phyloP scores from a whole-genome alignment of 2,329 filamentous ascomycete species.

The Diaporthe destruens region DNA sequence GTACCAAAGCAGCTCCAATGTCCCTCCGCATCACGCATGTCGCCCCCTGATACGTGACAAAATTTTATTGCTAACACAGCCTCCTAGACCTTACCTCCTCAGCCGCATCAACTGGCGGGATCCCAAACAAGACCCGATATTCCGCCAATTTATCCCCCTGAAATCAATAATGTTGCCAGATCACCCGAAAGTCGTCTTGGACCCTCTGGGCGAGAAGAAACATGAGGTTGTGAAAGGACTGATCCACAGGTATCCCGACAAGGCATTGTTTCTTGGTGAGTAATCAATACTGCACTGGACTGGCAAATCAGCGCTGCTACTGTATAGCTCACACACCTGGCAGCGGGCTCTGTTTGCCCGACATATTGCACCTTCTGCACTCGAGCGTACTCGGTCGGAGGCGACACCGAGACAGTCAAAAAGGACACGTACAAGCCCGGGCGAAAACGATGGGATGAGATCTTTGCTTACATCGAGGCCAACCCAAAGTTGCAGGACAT shows the following conservation, averaged over 20 bases:
- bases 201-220: slow-evolving; percentile 69
- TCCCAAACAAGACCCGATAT: slow-evolving; percentile 69
- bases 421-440: slow-evolving; percentile 58
- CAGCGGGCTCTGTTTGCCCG: slow-evolving; percentile 71
- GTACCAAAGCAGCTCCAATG: slow-evolving; percentile 69
- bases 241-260: slow-evolving; percentile 74
- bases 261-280: slow-evolving; percentile 71
- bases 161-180: slow-evolving; percentile 65
- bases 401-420: slow-evolving; percentile 63
- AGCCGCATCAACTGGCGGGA: slow-evolving; percentile 70
- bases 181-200: slow-evolving; percentile 66
- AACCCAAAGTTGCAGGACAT: slow-evolving; percentile 66
- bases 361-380: slow-evolving; percentile 75
- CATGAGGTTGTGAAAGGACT: slow-evolving; percentile 69
- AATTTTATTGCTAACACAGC: slow-evolving; percentile 1
- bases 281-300: background rate
- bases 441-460: slow-evolving; percentile 63
- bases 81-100: slow-evolving; percentile 66
- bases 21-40: slow-evolving; percentile 67
- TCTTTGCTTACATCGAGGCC: slow-evolving; percentile 68
- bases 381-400: slow-evolving; percentile 70
- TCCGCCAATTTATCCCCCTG: slow-evolving; percentile 71
- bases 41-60: background rate
- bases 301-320: too few relatives aligned
- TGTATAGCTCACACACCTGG: background rate